phyloP scores from a whole-genome alignment of 1,284 basidiomycete genomes.

The Leccinum insigne region DNA sequence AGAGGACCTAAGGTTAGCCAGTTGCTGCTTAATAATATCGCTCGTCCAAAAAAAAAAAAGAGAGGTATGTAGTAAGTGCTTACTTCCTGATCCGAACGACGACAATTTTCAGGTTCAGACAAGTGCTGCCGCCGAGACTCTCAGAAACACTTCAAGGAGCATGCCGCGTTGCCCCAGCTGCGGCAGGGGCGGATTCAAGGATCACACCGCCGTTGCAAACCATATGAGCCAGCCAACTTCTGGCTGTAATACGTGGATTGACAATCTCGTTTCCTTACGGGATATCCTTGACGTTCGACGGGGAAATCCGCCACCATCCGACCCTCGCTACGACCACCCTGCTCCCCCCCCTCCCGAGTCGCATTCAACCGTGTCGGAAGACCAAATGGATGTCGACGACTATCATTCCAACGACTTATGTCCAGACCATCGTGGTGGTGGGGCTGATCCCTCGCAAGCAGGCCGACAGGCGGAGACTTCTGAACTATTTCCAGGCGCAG shows the following conservation, averaged over 20 bases:
- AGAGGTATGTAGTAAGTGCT: neutral
- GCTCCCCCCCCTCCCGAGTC: neutral
- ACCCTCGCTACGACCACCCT: neutral
- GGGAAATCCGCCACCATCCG: too few relatives aligned
- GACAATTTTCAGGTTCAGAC: neutral
- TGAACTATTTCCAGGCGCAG: too few relatives aligned
- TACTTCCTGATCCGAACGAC: neutral
- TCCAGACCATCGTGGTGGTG: too few relatives aligned
- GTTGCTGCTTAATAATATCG: too few relatives aligned
- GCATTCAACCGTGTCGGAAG: neutral
- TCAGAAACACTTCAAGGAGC: neutral
- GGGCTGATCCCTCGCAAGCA: too few relatives aligned
- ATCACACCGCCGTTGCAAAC: neutral
- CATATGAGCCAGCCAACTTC: conserved; percentile 1
- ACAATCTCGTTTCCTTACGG: neutral
- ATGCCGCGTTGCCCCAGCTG: conserved; percentile 2
- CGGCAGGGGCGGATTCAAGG: neutral
- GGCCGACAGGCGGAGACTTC: too few relatives aligned
- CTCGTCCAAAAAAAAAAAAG: too few relatives aligned
- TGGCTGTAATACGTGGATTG: neutral
- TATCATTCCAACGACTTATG: too few relatives aligned
- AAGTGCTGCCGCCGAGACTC: neutral
- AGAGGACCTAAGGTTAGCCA: too few relatives aligned
- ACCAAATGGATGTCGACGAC: neutral
- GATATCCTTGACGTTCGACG: neutral